Conservation (phyloP, 805 yeast species). For the Metschnikowia corniflorae region DNA sequence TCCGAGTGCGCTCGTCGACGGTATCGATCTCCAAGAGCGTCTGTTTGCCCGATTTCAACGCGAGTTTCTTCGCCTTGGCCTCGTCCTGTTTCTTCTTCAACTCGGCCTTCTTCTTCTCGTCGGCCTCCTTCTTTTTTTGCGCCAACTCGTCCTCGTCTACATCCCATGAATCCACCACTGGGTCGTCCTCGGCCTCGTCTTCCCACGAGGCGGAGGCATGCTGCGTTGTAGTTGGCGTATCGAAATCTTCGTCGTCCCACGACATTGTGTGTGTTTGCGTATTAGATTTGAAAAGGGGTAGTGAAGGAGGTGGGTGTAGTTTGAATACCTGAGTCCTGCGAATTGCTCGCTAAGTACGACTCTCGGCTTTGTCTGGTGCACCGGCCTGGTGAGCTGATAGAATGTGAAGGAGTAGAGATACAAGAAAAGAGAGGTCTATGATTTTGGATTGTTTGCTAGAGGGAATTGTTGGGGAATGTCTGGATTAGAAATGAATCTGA, state of each 20-base stretch:
- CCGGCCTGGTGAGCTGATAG: too few species aligned
- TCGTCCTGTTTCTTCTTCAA: conserved; percentile 40
- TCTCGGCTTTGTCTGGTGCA: conserved; percentile 13
- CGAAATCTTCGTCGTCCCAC: conserved; percentile 90
- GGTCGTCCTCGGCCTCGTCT: conserved; percentile 76
- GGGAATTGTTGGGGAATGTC: too few species aligned
- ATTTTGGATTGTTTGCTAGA: too few species aligned
- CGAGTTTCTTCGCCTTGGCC: conserved; percentile 47
- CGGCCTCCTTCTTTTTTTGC: conserved; percentile 41
- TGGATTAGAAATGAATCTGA: too few species aligned
- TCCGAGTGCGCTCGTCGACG: conserved; percentile 71
- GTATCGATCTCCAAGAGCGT: conserved; percentile 56
- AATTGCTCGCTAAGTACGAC: conserved; percentile 4
- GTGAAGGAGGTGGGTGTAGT: too few species aligned
- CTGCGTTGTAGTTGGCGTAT: conserved; percentile 50
- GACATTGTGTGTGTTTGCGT: conserved; percentile 30
- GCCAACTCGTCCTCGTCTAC: conserved; percentile 69
- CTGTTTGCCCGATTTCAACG: conserved; percentile 36
- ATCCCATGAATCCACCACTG: conserved; percentile 86
- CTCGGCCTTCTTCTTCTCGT: conserved; percentile 44
- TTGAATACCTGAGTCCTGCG: background rate
- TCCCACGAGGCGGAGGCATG: conserved; percentile 71
- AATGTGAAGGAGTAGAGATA: too few species aligned
- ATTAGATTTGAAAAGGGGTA: background rate
- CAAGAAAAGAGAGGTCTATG: too few species aligned